Evolutionary conservation across 768 basidiomycete genomes (phyloP).

Genomic region (Boletus reticuloceps): DNA sequence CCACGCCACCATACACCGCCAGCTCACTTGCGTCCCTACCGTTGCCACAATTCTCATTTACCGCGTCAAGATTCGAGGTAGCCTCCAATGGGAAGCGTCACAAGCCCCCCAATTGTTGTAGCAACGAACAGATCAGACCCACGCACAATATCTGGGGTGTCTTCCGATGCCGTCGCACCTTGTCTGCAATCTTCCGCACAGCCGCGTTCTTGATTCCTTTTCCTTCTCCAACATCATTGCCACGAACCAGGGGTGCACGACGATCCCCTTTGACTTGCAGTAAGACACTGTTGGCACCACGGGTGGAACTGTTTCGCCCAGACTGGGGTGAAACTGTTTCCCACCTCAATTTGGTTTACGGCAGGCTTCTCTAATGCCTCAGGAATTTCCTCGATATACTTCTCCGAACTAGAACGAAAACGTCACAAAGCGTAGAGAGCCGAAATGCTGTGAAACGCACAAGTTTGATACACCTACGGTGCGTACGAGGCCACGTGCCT

Average conservation of each 20-base stretch:
- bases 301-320: constrained; percentile 75
- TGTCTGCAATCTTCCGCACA: constrained; percentile 50
- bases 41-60: background rate
- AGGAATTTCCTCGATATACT: no score
- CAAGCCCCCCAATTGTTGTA: constrained; percentile 50
- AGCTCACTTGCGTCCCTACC: background rate
- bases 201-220: constrained; percentile 46
- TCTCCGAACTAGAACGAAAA: constrained; percentile 18
- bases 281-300: constrained; percentile 74
- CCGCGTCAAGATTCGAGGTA: constrained; percentile 30
- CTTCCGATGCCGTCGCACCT: constrained; percentile 38
- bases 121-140: constrained; percentile 52
- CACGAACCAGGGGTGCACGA: constrained; percentile 64
- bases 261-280: constrained; percentile 56
- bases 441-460: constrained; percentile 21
- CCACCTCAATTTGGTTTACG: constrained; percentile 30
- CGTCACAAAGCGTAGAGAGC: background rate
- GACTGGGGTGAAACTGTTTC: background rate
- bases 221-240: constrained; percentile 23
- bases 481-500: constrained; percentile 36
- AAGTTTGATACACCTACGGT: constrained; percentile 49
- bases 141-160: constrained; percentile 24
- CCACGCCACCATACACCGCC: constrained; percentile 4
- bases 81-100: constrained; percentile 64
- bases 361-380: constrained; percentile 25